These are phyloP conservation scores for Raphanus raphanistrum DNA, from an alignment of 345 rosid genomes.

Conservation along the genomic window DNA sequence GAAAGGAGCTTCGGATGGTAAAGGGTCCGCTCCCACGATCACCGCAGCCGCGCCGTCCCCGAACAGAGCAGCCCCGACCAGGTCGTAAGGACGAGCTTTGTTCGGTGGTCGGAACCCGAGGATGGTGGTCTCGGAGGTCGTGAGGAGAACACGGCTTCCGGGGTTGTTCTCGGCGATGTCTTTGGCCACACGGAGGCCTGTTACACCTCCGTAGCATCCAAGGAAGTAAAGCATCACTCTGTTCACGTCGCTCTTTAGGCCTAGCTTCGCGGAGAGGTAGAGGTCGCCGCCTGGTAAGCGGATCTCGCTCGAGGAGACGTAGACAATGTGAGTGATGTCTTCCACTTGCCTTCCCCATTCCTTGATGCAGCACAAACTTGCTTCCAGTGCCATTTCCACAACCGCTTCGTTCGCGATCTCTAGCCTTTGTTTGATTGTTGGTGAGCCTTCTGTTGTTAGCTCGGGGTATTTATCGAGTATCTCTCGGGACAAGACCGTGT, in stretches of 20 bases:
- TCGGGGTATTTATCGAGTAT: slow-evolving; percentile 81
- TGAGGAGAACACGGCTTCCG: slow-evolving; percentile 73
- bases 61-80: slow-evolving; percentile 92
- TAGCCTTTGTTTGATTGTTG: slow-evolving; percentile 82
- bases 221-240: slow-evolving; percentile 90
- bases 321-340: slow-evolving; percentile 87
- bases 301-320: slow-evolving; percentile 91
- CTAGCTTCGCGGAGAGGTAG: slow-evolving; percentile 67
- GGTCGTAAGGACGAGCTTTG: slow-evolving; percentile 80
- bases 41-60: slow-evolving; percentile 95
- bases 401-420: slow-evolving; percentile 89
- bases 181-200: slow-evolving; percentile 93
- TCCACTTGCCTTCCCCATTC: slow-evolving; percentile 77
- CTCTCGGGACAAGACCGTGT: slow-evolving; percentile 86
- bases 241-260: slow-evolving; percentile 64
- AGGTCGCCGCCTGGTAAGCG: slow-evolving; percentile 95
- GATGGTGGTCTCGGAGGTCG: slow-evolving; percentile 91
- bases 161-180: slow-evolving; percentile 97
- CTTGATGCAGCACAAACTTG: slow-evolving; percentile 74
- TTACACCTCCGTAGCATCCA: slow-evolving; percentile 87
- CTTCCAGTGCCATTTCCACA: slow-evolving; percentile 80
- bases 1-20: slow-evolving; percentile 65
- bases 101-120: slow-evolving; percentile 91
- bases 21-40: slow-evolving; percentile 69
- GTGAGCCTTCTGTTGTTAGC: slow-evolving; percentile 70